These are phyloP conservation scores for Trametes elegans DNA, from an alignment of 768 basidiomycete genomes.

Conservation along the genomic window DNA sequence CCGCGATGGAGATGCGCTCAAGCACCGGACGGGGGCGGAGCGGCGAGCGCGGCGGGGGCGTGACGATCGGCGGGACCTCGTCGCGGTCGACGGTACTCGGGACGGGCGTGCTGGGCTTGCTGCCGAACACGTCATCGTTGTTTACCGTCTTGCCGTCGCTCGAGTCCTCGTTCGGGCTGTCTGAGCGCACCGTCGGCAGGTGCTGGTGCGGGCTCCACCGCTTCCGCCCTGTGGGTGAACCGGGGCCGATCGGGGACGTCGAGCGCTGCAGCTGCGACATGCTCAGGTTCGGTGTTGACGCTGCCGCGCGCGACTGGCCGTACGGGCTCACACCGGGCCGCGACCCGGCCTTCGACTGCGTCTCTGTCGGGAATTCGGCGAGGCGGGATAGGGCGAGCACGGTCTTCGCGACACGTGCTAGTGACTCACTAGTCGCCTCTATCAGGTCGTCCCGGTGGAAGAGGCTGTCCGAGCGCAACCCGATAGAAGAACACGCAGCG, in stretches of 20 bases:
- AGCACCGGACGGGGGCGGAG: conserved; percentile 40
- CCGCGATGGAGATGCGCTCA: conserved; percentile 28
- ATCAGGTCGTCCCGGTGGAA: conserved; percentile 70
- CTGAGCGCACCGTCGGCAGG: conserved; percentile 52
- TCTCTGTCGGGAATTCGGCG: conserved; percentile 56
- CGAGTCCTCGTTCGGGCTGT: conserved; percentile 49
- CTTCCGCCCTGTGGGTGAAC: conserved; percentile 40
- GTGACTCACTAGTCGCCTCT: conserved; percentile 54
- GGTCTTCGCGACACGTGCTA: conserved; percentile 73
- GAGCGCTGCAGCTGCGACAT: conserved; percentile 34
- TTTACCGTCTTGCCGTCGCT: conserved; percentile 31
- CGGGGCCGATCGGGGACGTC: conserved; percentile 32
- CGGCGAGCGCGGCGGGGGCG: conserved; percentile 50
- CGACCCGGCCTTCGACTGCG: conserved; percentile 40
- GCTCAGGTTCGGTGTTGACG: conserved; percentile 62
- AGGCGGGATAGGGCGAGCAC: conserved; percentile 65
- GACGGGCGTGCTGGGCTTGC: conserved; percentile 14
- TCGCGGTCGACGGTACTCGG: conserved; percentile 34
- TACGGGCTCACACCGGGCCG: conserved; percentile 19
- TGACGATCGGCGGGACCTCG: conserved; percentile 38
- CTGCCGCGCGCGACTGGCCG: conserved; percentile 45
- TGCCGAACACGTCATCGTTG: conserved; percentile 23
- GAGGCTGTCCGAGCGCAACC: conserved; percentile 58
- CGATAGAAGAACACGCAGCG: conserved; percentile 68
- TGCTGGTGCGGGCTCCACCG: conserved; percentile 50